Base-by-base conservation (phyloP, 31 red algal genomes). In the Porphyra umbilicalis region DNA sequence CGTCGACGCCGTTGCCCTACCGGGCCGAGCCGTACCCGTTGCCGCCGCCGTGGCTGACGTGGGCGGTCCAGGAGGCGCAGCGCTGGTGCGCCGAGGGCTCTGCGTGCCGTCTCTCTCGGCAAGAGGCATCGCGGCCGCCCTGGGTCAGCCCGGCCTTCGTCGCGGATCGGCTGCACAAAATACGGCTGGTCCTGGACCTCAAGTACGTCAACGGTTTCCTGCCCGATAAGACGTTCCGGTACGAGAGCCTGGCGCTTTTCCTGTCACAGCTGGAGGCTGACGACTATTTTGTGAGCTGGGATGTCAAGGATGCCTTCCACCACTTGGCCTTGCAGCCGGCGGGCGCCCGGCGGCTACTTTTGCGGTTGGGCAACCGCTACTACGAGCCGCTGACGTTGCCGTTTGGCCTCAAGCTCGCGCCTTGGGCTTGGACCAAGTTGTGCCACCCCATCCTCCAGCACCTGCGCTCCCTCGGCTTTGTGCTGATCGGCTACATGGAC, bases 261-360 rank as follows among this genome's bases (percentile, higher is more conserved):
- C 13, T 16, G 42, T 18, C 86, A 14, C 67, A 76, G 34, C 81
- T 88, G 42, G 36, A 35, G 15, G 8, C 33, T 10, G 86, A 38
- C 2, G 86, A 88, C 34, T 30, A 35, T n/a, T 80, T 88, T 8
- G 83, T 88, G 38, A 88, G 83, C 34, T 44, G 74, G 25, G 71
- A 88, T 80, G 9, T 88, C 40, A 77, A 75, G 13, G 86, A 88
- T 38, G 86, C 33, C 1, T 83, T 83, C 76, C 79, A 83, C 81
- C 86, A 88, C 68, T 30, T 88, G 39, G 46, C 80, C 0, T 33
- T 82, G 67, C 36, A 35, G 34, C 29, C 46, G 10, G 34, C 30
- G 29, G 86, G 83, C 86, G 9, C 38, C 25, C 10, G 34, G 32
- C 34, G 81, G 33, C 67, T 88, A 2, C 80, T 80, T 1, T 88